phyloP scores from a whole-genome alignment of 1,284 basidiomycete species.

The Apiotrichum montevideense region DNA sequence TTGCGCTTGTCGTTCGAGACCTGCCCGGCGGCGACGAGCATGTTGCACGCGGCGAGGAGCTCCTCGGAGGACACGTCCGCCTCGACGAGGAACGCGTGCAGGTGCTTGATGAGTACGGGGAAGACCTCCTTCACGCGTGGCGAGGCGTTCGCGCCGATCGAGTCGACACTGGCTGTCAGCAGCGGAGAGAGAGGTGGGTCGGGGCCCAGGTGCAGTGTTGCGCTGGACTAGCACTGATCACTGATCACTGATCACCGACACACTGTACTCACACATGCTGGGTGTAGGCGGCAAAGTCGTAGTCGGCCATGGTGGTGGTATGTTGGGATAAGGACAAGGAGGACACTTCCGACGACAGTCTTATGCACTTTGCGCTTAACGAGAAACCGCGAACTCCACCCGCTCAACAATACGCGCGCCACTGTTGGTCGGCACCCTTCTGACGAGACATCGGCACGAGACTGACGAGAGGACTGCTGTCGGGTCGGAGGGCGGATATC shows the following conservation, averaged over 20 bases:
- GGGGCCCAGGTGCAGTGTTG: neutral
- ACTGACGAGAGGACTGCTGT: too few species aligned
- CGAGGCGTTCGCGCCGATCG: constrained; percentile 26
- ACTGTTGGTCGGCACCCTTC: too few species aligned
- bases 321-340: too few species aligned
- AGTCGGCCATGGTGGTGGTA: neutral
- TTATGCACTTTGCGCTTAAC: too few species aligned
- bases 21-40: constrained; percentile 41
- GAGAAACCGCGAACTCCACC: too few species aligned
- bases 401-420: too few species aligned
- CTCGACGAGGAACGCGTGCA: constrained; percentile 38
- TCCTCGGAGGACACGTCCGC: constrained; percentile 43
- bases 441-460: too few species aligned
- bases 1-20: constrained; percentile 41
- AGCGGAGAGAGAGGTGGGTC: neutral
- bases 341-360: too few species aligned
- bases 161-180: constrained; percentile 3
- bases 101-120: constrained; percentile 41
- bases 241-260: too few species aligned
- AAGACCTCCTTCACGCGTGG: constrained; percentile 39
- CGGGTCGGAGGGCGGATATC: too few species aligned
- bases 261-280: constrained; percentile 5
- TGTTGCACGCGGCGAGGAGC: constrained; percentile 41
- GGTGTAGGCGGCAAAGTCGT: constrained; percentile 11
- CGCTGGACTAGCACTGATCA: too few species aligned